Base-by-base conservation (phyloP, 2,329 filamentous ascomycete genomes). In the Fusarium cicatricum region DNA sequence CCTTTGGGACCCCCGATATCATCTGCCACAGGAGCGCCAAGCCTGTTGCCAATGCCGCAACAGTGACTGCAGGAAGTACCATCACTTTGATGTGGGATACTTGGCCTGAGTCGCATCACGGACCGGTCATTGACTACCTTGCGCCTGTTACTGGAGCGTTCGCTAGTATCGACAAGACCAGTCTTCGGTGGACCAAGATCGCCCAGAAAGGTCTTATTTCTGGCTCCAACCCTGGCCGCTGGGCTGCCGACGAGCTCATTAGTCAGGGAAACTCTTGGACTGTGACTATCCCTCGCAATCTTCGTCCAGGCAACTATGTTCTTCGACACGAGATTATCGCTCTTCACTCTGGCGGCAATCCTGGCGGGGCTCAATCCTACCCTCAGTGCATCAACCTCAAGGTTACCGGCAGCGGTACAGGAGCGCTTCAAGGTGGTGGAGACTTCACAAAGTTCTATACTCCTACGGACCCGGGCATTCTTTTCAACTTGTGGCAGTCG, bases 51-150 rank as follows among this genome's bases (percentile, higher is more conserved):
- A 72, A 74, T 49, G 74, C 74, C 15, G 74, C 77, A 29, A 66
- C 66, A 3, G 81, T 89, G 32, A 76, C 79, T n/a, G 88, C 87
- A 12, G 88, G 88, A 58, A 77, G 78, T 60, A 78, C 77, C 9
- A 71, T 90, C 62, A 76, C 82, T 54, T 73, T 90, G 31, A 79
- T 84, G 65, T 90, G 87, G 88, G 83, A 79, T 53, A 76, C 77
- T 14, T 90, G 88, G 88, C 87, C 87, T n/a, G 77, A 82, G 10
- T 82, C 79, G 49, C 81, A 90, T 75, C 79, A 86, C 61, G 85
- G 85, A 2, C 85, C 85, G 15, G 78, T 87, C 62, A 78, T 87
- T 62, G 81, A 81, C 69, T 87, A 87, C 75, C 74, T 88, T 32
- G 85, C 85, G 53, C 77, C 79, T 60, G 76, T 79, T 41, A 58